Conservation (phyloP, 805 yeast species). For the Spathaspora hagerdaliae region DNA sequence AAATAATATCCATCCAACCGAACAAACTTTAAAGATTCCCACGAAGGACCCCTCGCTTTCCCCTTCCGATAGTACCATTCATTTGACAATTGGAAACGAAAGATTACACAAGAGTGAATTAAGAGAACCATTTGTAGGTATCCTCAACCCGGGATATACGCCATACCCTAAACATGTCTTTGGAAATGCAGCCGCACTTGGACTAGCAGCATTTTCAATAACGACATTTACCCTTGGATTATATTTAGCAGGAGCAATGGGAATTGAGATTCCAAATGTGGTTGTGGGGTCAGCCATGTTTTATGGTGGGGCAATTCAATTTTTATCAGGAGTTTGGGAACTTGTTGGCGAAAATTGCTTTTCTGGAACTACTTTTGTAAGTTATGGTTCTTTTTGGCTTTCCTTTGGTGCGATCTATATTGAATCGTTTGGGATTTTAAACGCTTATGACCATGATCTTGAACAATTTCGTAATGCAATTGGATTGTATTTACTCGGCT, state of each 20-base stretch:
- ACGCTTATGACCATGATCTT: conserved; percentile 43
- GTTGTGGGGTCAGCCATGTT: conserved; percentile 55
- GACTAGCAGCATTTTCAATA: conserved; percentile 55
- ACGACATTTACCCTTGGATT: conserved; percentile 60
- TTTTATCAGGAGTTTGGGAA: conserved; percentile 67
- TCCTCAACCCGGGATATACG: conserved; percentile 4
- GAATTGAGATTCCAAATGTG: conserved; percentile 46
- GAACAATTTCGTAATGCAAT: conserved; percentile 46
- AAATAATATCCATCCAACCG: not conserved
- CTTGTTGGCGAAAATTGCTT: conserved; percentile 59
- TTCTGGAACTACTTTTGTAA: conserved; percentile 59
- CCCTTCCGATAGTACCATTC: not conserved
- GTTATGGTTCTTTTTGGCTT: conserved; percentile 71
- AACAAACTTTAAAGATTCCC: not conserved
- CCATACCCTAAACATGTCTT: conserved; percentile 33
- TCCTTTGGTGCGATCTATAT: conserved; percentile 57
- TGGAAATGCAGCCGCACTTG: conserved; percentile 66
- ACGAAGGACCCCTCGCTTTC: not conserved
- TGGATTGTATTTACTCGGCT: conserved; percentile 57
- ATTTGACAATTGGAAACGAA: not conserved
- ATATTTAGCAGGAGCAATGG: conserved; percentile 52
- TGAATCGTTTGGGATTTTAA: conserved; percentile 55
- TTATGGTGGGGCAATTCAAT: conserved; percentile 60
- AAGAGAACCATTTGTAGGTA: conserved; percentile 6
- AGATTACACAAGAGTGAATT: conserved; percentile 10